These are phyloP conservation scores for Mycena kentingensis DNA, from an alignment of 768 basidiomycete genomes.

Conservation along the genomic window DNA sequence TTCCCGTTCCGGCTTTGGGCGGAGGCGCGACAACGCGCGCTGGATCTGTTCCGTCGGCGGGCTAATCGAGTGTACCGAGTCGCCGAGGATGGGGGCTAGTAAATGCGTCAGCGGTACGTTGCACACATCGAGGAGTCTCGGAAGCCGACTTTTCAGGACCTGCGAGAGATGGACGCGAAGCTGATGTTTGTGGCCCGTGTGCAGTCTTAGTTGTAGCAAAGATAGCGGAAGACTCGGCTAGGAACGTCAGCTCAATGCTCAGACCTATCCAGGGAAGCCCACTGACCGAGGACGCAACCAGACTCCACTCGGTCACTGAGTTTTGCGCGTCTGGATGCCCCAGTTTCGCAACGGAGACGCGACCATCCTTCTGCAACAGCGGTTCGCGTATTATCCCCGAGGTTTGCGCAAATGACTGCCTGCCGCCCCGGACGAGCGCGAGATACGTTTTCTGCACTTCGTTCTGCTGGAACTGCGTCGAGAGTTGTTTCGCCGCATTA, in stretches of 20 bases:
- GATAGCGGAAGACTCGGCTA: constrained; percentile 52
- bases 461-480: constrained; percentile 53
- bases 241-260: constrained; percentile 18
- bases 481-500: constrained; percentile 47
- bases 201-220: constrained; percentile 54
- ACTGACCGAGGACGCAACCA: constrained; percentile 60
- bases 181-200: constrained; percentile 72
- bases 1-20: constrained; percentile 38
- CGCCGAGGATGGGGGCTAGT: constrained; percentile 69
- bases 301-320: constrained; percentile 58
- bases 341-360: constrained; percentile 38
- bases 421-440: constrained; percentile 60
- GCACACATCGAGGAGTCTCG: not conserved
- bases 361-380: constrained; percentile 48
- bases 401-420: constrained; percentile 43
- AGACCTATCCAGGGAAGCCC: not conserved
- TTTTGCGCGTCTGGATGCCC: constrained; percentile 31
- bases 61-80: constrained; percentile 50
- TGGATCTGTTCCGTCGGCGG: constrained; percentile 29
- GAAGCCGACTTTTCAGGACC: constrained; percentile 45
- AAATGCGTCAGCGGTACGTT: constrained; percentile 2
- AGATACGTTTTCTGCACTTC: constrained; percentile 61
- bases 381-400: constrained; percentile 43
- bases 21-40: constrained; percentile 11
- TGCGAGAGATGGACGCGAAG: constrained; percentile 66